Base-by-base conservation (phyloP, 2,329 filamentous ascomycete genomes). In the Colletotrichum acutatum region DNA sequence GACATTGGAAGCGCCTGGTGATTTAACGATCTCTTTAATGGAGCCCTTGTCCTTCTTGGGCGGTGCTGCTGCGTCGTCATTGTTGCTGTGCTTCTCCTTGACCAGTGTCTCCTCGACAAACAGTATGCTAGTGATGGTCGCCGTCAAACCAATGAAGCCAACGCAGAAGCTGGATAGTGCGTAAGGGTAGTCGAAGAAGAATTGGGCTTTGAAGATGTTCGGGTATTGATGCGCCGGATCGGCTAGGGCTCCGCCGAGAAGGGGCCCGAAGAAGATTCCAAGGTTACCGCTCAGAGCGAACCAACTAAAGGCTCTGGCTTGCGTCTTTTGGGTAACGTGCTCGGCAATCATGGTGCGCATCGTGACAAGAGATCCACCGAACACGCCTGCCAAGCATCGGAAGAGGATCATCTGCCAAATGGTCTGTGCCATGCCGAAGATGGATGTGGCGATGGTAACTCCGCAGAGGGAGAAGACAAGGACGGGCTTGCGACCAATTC, bases 271-370 rank as follows among this genome's bases (percentile, higher is more conserved):
- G 71, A 94, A 90, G 57, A 96, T 90, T 4, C 94, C 94, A 9
- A 95, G 26, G 75, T 96, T 96, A 5, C 90, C 90, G 0, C 89
- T 86, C 78, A 96, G 94, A 11, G 93, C 92, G 78, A 95, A 95
- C 85, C 90, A 93, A 78, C 91, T 91, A 78, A 95, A 97, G 0
- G 92, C 90, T 32, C 87, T 84, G 0, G 94, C 93, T 81, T 95
- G 93, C 0, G 91, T 95, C 74, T 89, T 87, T 5, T 88, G 83
- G 0, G 91, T 93, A 80, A 90, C 92, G 76, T 91, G 90, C 81
- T 97, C 94, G 22, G 89, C 89, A 34, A 96, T 86, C 92, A 96
- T 95, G 8, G 93, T 91, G 34, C 94, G 88, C 68, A 96, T 90
- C 6, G 93, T 93, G 66, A 96, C 90, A 60, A 94, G 86, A 7